A percentile compares a stretch with the other conserved stretches of the same genome.
phyloP scores from a whole-genome alignment of 164 flowering plant genomes.

The Cinnamomum chago region DNA sequence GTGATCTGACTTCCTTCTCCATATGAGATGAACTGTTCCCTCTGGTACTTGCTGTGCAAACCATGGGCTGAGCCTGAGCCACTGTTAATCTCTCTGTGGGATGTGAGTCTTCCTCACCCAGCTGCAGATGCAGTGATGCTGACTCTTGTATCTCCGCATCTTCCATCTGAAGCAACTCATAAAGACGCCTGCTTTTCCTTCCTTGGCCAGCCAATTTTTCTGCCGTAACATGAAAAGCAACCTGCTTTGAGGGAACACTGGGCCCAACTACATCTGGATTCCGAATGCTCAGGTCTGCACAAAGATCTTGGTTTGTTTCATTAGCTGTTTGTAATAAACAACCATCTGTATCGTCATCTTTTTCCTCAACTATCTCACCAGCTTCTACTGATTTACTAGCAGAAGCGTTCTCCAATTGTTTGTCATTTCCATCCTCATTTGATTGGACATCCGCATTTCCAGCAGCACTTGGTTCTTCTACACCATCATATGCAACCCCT shows the following conservation, averaged over 20 bases:
- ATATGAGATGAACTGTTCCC: slow-evolving; percentile 19
- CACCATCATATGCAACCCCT: slow-evolving; percentile 12
- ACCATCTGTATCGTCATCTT: slow-evolving; percentile 9
- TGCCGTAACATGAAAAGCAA: slow-evolving; percentile 18
- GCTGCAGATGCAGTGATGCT: slow-evolving; percentile 15
- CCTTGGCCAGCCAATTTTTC: slow-evolving; percentile 36
- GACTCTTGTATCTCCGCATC: slow-evolving; percentile 22
- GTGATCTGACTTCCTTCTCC: slow-evolving; percentile 30
- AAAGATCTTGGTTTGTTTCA: slow-evolving; percentile 6
- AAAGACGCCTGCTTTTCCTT: slow-evolving; percentile 51
- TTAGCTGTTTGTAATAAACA: slow-evolving; percentile 6
- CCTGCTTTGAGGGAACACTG: slow-evolving; percentile 4
- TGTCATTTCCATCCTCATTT: not conserved
- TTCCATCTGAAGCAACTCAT: slow-evolving; percentile 59
- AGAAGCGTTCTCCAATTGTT: not conserved
- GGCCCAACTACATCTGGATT: slow-evolving; percentile 8
- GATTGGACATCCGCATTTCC: slow-evolving; percentile 1
- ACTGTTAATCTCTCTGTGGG: slow-evolving; percentile 20
- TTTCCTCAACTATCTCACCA: slow-evolving; percentile 39
- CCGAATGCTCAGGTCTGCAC: slow-evolving; percentile 11
- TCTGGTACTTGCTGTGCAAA: slow-evolving; percentile 18
- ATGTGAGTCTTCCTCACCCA: slow-evolving; percentile 11
- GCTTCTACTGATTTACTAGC: not conserved
- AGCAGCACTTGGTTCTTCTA: slow-evolving; percentile 15
- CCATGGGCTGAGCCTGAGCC: slow-evolving; percentile 13